These are phyloP conservation scores for Rubia balearica DNA, from an alignment of 305 asterid genomes.

Conservation along the genomic window DNA sequence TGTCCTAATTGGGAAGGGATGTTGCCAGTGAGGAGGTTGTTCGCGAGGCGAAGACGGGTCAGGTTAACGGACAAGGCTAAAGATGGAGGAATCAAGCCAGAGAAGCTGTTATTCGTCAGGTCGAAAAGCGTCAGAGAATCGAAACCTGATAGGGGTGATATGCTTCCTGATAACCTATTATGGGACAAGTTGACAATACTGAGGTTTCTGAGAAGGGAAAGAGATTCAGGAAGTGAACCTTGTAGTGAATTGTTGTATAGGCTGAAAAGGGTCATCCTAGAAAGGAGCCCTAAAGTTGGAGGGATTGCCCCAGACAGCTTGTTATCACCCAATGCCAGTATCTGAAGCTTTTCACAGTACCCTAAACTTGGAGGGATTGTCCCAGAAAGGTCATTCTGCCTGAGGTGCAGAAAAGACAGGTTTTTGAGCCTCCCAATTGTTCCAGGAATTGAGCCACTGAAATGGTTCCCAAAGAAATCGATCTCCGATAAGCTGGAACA, in stretches of 20 bases:
- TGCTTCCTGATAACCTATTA: constrained; percentile 53
- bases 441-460: constrained; percentile 64
- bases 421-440: constrained; percentile 68
- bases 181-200: constrained; percentile 61
- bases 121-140: constrained; percentile 48
- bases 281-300: constrained; percentile 52
- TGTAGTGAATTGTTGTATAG: constrained; percentile 84
- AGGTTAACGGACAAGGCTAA: constrained; percentile 50
- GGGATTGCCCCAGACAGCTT: constrained; percentile 70
- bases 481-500: constrained; percentile 51
- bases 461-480: constrained; percentile 74
- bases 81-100: constrained; percentile 46
- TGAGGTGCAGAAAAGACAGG: constrained; percentile 49
- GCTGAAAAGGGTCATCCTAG: constrained; percentile 45
- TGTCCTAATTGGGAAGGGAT: constrained; percentile 53
- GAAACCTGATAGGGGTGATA: constrained; percentile 51
- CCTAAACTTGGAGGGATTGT: constrained; percentile 72
- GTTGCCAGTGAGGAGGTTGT: constrained; percentile 51
- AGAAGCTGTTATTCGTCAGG: constrained; percentile 73
- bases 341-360: constrained; percentile 67
- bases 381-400: constrained; percentile 77
- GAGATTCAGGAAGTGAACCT: constrained; percentile 70
- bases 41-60: constrained; percentile 65
- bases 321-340: constrained; percentile 72
- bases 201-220: constrained; percentile 61